These are phyloP conservation scores for Thamnidium elegans DNA, from an alignment of 192 early-diverging fungal species.

Conservation along the genomic window DNA sequence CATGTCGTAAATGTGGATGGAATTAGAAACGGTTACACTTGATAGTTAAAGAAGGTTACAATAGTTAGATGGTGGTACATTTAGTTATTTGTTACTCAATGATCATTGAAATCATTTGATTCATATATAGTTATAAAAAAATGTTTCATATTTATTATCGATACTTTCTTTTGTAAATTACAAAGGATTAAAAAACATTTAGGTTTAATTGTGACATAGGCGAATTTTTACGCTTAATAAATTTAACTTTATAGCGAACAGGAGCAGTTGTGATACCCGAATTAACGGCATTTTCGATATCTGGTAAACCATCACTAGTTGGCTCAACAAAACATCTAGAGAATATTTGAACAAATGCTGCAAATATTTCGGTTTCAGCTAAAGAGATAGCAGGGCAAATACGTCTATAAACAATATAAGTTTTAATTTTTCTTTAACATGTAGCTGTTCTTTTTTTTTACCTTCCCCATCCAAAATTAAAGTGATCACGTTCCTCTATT, in stretches of 20 bases:
- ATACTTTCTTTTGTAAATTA: too few relatives aligned
- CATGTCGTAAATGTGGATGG: too few relatives aligned
- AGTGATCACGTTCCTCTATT: slow-evolving; percentile 20
- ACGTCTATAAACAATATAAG: not conserved
- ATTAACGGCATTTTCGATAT: not conserved
- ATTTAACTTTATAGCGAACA: not conserved
- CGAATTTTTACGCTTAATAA: not conserved
- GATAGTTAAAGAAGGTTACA: too few relatives aligned
- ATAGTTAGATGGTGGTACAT: too few relatives aligned
- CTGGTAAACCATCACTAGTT: not conserved
- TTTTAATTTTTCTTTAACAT: not conserved
- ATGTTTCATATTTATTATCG: too few relatives aligned
- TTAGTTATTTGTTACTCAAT: too few relatives aligned
- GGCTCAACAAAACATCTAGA: not conserved
- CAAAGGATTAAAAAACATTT: too few relatives aligned
- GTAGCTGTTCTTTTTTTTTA: not conserved
- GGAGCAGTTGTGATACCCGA: not conserved
- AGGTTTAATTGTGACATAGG: too few relatives aligned
- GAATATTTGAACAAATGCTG: not conserved
- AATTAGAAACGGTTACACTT: too few relatives aligned
- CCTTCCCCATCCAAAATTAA: slow-evolving; percentile 24
- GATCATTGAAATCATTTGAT: too few relatives aligned
- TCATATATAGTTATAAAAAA: too few relatives aligned
- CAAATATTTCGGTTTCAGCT: not conserved
- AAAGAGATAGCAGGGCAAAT: slow-evolving; percentile 17